Base-by-base conservation (phyloP, 2,329 filamentous ascomycete genomes). In the Clathrospora elynae region DNA sequence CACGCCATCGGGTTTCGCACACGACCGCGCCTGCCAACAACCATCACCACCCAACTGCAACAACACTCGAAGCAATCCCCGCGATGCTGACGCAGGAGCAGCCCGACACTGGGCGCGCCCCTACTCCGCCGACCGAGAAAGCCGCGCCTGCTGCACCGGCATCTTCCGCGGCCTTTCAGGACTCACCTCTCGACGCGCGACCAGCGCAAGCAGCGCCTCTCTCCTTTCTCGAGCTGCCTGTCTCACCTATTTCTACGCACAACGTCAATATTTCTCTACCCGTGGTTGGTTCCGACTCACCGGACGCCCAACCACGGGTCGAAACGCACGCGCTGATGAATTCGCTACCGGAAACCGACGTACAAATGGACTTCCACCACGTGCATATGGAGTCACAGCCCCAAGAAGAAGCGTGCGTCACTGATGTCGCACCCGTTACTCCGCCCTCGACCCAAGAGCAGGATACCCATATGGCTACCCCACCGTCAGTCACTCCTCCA, bases 141-240 rank as follows among this genome's bases (percentile, higher is more conserved):
- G 35, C 34, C 42, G 42, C 42, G 31, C 30, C 35, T 40, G 13
- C 42, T 39, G 10, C 23, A 35, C 13, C 20, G 5, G 17, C 20
- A 8, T 14, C 29, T 24, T 18, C 35, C 11, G 14, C 16, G 29
- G 28, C 42, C 30, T 30, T 30, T n/a, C 12, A 13, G 12, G 24
- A 24, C 35, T 23, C 36, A 16, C 14, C n/a, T n/a, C 14, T 20
- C n/a, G 18, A 19, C 12, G 10, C 23, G 12, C 23, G 33, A 7
- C 12, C 30, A 8, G 12, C 35, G 13, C 3, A 18, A 8, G 10
- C 16, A 4, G 13, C 14, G 10, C 9, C 14, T 24, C n/a, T 28
- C 4, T 4, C 9, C 6, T 13, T 14, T 16, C 16, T 11, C 6
- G 11, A 10, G 1, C 10, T 19, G 25, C 10, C 12, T 12, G n/a